Percentiles rank a stretch among this genome's conserved stretches.
These are phyloP conservation scores for Taxawa tesnikishii DNA, from an alignment of 2,329 filamentous ascomycete species.

Conservation along the genomic window DNA sequence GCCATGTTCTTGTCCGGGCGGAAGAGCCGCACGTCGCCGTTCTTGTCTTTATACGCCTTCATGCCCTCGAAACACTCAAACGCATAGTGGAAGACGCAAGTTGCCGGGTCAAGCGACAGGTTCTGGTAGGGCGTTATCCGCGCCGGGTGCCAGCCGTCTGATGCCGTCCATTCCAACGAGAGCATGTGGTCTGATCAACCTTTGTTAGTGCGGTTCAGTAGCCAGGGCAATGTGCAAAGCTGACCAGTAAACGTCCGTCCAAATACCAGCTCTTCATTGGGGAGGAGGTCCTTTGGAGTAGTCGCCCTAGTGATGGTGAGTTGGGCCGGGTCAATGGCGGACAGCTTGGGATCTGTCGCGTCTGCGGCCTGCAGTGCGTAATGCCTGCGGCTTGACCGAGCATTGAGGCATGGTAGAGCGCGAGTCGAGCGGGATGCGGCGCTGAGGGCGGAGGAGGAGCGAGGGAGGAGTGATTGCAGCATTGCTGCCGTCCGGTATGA, in stretches of 20 bases:
- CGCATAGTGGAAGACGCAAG: slow-evolving; percentile 96
- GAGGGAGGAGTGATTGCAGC: slow-evolving; percentile 6
- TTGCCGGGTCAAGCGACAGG: slow-evolving; percentile 88
- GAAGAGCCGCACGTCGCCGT: slow-evolving; percentile 74
- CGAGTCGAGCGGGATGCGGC: background rate
- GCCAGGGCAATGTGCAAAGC: no score
- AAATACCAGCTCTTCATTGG: slow-evolving; percentile 77
- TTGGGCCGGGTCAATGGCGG: slow-evolving; percentile 64
- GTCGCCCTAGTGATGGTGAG: slow-evolving; percentile 63
- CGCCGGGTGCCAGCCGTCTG: slow-evolving; percentile 70
- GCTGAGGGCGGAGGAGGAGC: slow-evolving; percentile 12
- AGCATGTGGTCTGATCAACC: slow-evolving; percentile 93
- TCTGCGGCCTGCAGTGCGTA: slow-evolving; percentile 39
- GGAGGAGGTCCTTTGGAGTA: slow-evolving; percentile 60
- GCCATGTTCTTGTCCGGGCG: slow-evolving; percentile 94
- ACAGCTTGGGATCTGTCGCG: slow-evolving; percentile 39
- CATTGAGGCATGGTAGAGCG: slow-evolving; percentile 1
- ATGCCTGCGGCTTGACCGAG: background rate
- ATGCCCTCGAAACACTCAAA: slow-evolving; percentile 98
- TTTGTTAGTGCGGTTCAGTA: no score
- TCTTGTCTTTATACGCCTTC: slow-evolving; percentile 92
- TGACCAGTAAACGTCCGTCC: slow-evolving; percentile 81
- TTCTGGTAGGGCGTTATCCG: slow-evolving; percentile 91
- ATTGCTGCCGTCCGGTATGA: background rate
- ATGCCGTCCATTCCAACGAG: slow-evolving; percentile 80